Percentiles rank a stretch among this genome's conserved stretches.
phyloP scores from a whole-genome alignment of 257 asterid genomes.

The Perilla frutescens region DNA sequence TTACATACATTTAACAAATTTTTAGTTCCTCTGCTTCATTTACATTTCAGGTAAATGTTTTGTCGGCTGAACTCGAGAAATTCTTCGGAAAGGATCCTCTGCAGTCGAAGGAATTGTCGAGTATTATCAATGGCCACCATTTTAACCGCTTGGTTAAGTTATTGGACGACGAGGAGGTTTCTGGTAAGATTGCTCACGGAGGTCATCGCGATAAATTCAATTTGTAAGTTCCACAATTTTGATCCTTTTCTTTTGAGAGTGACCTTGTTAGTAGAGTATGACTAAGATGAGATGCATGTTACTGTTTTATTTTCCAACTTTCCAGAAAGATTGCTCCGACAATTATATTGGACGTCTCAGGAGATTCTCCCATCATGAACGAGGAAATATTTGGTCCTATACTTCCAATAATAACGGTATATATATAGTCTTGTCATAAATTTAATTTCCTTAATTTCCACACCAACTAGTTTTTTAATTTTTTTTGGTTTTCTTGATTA shows the following conservation, averaged over 20 bases:
- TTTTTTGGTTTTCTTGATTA: background rate
- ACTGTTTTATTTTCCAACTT: conserved; percentile 21
- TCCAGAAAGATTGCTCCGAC: conserved; percentile 85
- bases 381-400: conserved; percentile 97
- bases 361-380: conserved; percentile 70
- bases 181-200: conserved; percentile 73
- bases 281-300: background rate
- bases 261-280: too few species aligned
- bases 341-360: conserved; percentile 68
- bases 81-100: conserved; percentile 82
- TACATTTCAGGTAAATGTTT: conserved; percentile 51
- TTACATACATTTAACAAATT: too few species aligned
- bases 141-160: conserved; percentile 62
- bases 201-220: conserved; percentile 69
- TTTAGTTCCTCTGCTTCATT: too few species aligned
- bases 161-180: conserved; percentile 59
- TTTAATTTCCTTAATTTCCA: too few species aligned
- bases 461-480: too few species aligned
- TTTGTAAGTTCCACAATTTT: conserved; percentile 59
- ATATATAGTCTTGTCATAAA: background rate
- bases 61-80: conserved; percentile 63
- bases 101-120: conserved; percentile 66
- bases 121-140: conserved; percentile 75
- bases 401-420: conserved; percentile 88
- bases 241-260: background rate